phyloP scores from a whole-genome alignment of 495 filamentous ascomycete genomes.

The Opeltia flavorubescens region DNA sequence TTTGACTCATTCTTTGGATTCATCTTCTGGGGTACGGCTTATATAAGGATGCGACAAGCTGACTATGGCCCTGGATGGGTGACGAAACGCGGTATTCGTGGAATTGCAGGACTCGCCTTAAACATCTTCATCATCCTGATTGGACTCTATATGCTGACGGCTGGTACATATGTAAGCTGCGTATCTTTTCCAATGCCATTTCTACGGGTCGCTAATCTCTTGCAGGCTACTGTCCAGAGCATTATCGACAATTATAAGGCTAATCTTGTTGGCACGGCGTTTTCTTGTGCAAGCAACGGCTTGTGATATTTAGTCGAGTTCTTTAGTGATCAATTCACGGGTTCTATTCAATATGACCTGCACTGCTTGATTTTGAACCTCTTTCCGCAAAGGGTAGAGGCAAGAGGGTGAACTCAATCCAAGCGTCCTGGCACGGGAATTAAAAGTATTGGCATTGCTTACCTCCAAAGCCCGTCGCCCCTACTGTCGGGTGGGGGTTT shows the following conservation, averaged over 20 bases:
- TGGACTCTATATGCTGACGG: slow-evolving; percentile 61
- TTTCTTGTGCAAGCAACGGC: slow-evolving; percentile 49
- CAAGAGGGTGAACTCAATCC: no score
- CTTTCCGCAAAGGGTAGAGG: no score
- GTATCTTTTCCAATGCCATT: not conserved
- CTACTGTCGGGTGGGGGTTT: no score
- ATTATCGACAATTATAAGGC: slow-evolving; percentile 46
- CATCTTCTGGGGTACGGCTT: slow-evolving; percentile 87
- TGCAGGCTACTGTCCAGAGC: slow-evolving; percentile 42
- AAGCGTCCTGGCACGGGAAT: no score
- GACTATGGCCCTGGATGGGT: slow-evolving; percentile 51
- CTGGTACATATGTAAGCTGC: slow-evolving; percentile 62
- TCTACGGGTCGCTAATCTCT: not conserved
- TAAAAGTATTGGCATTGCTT: no score
- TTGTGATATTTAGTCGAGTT: slow-evolving; percentile 22
- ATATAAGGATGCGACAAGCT: slow-evolving; percentile 62
- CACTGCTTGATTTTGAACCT: no score
- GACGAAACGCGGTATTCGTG: slow-evolving; percentile 42
- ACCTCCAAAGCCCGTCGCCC: no score
- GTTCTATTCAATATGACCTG: no score
- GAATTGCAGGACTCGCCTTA: slow-evolving; percentile 44
- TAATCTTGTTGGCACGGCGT: slow-evolving; percentile 41
- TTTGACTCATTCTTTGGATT: slow-evolving; percentile 92
- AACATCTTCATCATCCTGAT: slow-evolving; percentile 58
- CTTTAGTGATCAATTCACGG: no score